Evolutionary conservation across 805 yeast genomes (phyloP).

Genomic region (Spathaspora gorwiae): DNA sequence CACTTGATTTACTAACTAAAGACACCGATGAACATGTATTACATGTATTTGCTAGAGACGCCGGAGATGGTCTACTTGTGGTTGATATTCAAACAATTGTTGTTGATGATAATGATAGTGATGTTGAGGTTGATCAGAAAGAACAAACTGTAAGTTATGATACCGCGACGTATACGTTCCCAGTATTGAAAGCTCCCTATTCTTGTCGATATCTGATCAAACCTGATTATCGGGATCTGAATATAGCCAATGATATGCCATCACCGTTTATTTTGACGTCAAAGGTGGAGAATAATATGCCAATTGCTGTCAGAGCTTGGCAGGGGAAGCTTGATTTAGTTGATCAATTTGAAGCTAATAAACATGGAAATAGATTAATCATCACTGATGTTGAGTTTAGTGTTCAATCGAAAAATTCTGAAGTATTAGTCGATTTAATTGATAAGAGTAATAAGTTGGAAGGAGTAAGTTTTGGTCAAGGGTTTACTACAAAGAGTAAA

Average conservation of each 20-base stretch:
- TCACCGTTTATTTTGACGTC: constrained; percentile 28
- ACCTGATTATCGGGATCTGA: constrained; percentile 23
- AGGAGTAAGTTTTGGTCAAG: neutral
- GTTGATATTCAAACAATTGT: constrained; percentile 24
- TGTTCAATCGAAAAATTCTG: constrained; percentile 23
- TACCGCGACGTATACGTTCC: constrained; percentile 15
- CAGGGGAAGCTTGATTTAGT: constrained; percentile 14
- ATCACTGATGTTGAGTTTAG: constrained; percentile 13
- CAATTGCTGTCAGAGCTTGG: constrained; percentile 29
- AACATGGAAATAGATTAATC: constrained; percentile 8
- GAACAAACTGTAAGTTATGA: constrained; percentile 20
- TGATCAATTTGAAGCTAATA: constrained; percentile 9
- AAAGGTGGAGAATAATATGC: constrained; percentile 20
- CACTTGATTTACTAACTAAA: constrained; percentile 18
- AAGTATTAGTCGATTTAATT: constrained; percentile 16
- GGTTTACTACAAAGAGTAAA: constrained; percentile 32
- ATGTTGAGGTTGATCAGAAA: constrained; percentile 10
- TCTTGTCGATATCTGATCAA: constrained; percentile 15
- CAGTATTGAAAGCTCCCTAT: constrained; percentile 22
- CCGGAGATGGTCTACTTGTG: neutral
- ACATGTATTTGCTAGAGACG: constrained; percentile 10
- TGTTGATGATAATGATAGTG: constrained; percentile 12
- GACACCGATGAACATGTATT: constrained; percentile 10
- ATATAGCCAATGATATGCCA: constrained; percentile 27
- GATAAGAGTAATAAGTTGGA: constrained; percentile 2